These are phyloP conservation scores for Colletotrichum cordylinicola DNA, from an alignment of 2,329 filamentous ascomycete species.

Conservation along the genomic window DNA sequence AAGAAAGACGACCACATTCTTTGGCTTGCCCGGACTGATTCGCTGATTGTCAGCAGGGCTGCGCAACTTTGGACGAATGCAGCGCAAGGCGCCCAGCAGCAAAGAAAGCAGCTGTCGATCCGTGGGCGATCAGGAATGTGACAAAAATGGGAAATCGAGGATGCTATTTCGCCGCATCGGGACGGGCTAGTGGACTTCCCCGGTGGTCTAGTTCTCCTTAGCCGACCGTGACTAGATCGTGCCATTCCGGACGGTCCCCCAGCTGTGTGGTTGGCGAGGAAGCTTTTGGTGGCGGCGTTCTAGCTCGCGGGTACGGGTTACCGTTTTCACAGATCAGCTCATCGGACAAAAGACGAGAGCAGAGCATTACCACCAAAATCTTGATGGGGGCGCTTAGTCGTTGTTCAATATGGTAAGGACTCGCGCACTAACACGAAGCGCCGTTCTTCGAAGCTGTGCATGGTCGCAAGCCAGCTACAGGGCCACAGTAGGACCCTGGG, in stretches of 20 bases:
- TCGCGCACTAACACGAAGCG: background rate
- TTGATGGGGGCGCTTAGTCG: background rate
- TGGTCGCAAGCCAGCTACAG: background rate
- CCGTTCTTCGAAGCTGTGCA: background rate
- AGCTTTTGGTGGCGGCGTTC: background rate
- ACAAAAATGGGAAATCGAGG: background rate
- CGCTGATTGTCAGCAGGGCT: background rate
- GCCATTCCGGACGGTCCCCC: background rate
- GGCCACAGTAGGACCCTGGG: background rate
- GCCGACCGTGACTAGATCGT: background rate
- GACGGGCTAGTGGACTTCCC: background rate
- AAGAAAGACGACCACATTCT: background rate
- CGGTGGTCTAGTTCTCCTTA: background rate
- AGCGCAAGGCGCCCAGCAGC: background rate
- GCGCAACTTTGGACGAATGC: background rate
- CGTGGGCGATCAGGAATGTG: background rate
- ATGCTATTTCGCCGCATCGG: background rate
- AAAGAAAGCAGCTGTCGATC: background rate
- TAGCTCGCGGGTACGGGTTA: background rate
- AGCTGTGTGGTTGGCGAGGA: background rate
- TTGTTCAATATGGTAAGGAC: background rate
- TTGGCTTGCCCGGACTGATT: background rate
- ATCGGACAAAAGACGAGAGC: background rate
- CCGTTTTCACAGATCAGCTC: slow-evolving; percentile 3
- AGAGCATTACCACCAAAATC: background rate